Base-by-base conservation (phyloP, 2,329 filamentous ascomycete genomes). In the Penicillium sp. region DNA sequence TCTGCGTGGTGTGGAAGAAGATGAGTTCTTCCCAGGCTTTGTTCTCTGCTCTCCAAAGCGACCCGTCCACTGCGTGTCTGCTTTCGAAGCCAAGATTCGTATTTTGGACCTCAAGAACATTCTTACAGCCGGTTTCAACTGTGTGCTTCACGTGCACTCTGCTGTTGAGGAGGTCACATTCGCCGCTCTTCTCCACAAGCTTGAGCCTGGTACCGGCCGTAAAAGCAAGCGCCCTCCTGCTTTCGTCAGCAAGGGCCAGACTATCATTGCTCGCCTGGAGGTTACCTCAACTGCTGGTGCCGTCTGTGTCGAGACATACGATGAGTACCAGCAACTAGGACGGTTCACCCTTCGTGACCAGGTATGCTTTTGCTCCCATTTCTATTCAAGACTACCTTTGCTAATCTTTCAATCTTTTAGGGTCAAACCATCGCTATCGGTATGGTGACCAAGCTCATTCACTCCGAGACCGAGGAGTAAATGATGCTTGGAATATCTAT, bases 361-460 rank as follows among this genome's bases (percentile, higher is more conserved):
- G 84, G 90, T 92, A 83, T 68, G 82, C 69, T 8, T 39, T 45
- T 6, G 33, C 9, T 19, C 5, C 26, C 4, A 33, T 49, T 33
- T 50, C 26, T 19, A 42, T 52, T 65, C 14, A 21, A 25, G 50
- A 42, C 16, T 48, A 52, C 59, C 25, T 72, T 67, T 23, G 14
- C 26, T 58, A 54, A 54, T 58, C 72, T 51, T 67, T 33, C 23
- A 54, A 25, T 72, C 54, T 42, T 6, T 14, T 72, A 98, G 88
- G 95, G 95, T 69, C 93, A 98, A 90, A 99, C 95, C 0, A 97
- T 99, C 80, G 95, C 95, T 55, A 99, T 99, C 80, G 95, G 95
- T 72, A 99, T 99, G 85, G 96, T 99, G 75, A 97, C 92, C 59
- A 97, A 93, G 84, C 85, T 99, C 60, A 86, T 90, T 66, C 52